Evolutionary conservation across 176 grass and related monocot genomes (phyloP), one percentile per base, ranked within the genome.

Genomic region (Zoysia pacifica): DNA sequence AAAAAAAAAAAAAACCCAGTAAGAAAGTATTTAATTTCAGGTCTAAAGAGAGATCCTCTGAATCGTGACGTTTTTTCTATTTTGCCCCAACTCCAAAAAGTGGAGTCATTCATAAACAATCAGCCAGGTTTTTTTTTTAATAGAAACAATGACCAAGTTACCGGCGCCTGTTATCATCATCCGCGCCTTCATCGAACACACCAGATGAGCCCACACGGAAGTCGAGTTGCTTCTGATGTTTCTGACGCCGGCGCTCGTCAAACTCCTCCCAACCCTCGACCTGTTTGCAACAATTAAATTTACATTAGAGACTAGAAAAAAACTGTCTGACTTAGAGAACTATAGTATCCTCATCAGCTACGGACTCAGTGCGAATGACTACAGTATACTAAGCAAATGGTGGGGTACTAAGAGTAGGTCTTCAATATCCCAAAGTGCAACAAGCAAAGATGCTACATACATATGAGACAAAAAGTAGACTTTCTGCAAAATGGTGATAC

Each of bases 151-250:
- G 46, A 64, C 4, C 8, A 11, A 73, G 18, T 76, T 80, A 89
- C 41, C 48, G 15, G n/a, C 81, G 81, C 56, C 78, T 77, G 75
- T 72, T 75, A 69, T 89, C 80, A 81, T 98, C 95, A 84, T 98
- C 95, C 6, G 92, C 95, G 65, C 95, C 95, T 78, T 98, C 95
- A 61, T 98, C 95, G 15, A 98, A 98, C 62, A 89, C 80, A 78
- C 88, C 95, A 50, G 95, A 97, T 11, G 94, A 94, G 80, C 95
- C 95, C 62, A 93, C 92, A 47, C 86, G 87, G 82, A 98, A 98
- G 82, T 98, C 95, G 36, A 98, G 86, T 79, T 98, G 92, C 69
- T 98, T 98, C 67, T 98, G 92, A 86, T 98, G 90, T 81, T 98
- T 98, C 66, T 85, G 85, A 8, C 88, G 82, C 16, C 95, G 84